phyloP scores from a whole-genome alignment of 129 eudicot species.

The Pulicaria dysenterica region DNA sequence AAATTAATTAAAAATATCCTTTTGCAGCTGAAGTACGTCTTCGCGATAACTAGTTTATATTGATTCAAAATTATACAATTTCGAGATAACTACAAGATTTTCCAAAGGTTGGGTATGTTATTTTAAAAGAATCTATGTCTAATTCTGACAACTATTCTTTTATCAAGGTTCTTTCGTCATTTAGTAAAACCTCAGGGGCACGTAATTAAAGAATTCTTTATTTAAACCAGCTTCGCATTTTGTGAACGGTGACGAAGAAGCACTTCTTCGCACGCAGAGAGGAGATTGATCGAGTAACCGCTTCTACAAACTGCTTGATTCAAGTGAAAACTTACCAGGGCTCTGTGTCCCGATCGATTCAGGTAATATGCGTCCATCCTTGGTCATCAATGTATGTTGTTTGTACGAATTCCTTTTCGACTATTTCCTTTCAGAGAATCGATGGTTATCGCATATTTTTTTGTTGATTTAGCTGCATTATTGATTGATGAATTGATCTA shows the following conservation, averaged over 20 bases:
- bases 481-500: conserved; percentile 19
- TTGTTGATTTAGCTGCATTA: conserved; percentile 22
- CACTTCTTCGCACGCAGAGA: conserved; percentile 16
- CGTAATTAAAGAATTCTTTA: conserved; percentile 12
- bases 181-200: conserved; percentile 12
- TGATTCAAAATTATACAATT: too few relatives aligned
- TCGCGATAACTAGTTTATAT: too few relatives aligned
- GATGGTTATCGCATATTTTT: not conserved
- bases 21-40: too few relatives aligned
- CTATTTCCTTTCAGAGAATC: not conserved
- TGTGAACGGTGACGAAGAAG: conserved; percentile 26
- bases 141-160: not conserved
- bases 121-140: not conserved
- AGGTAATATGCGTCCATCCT: conserved; percentile 9
- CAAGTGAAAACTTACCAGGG: conserved; percentile 15
- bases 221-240: conserved; percentile 22
- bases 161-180: not conserved
- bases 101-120: not conserved
- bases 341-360: conserved; percentile 3
- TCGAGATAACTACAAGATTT: too few relatives aligned
- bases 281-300: conserved; percentile 17
- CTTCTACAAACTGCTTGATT: not conserved
- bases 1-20: too few relatives aligned
- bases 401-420: not conserved
- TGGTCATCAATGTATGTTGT: conserved; percentile 1